Percentiles rank a stretch among this genome's conserved stretches.
phyloP scores from a whole-genome alignment of 805 yeast genomes.

The Myxozyma neglecta region DNA sequence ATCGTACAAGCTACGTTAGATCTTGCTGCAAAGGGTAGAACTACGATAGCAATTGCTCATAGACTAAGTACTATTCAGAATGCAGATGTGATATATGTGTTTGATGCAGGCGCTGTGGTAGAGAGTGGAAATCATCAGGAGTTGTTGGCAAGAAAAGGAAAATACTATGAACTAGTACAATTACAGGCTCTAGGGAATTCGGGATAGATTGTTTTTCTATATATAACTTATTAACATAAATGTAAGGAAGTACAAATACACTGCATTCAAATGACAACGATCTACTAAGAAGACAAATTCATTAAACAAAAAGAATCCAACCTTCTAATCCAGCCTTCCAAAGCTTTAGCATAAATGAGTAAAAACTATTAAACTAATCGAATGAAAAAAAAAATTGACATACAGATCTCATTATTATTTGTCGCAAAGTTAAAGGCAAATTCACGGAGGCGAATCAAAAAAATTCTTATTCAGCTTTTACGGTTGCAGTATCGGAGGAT shows the following conservation, averaged over 20 bases:
- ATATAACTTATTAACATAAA: neutral
- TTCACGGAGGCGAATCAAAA: too few relatives aligned
- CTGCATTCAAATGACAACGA: too few relatives aligned
- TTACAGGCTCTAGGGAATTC: constrained; percentile 37
- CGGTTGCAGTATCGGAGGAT: neutral
- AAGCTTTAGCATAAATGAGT: neutral
- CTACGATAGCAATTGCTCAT: constrained; percentile 74
- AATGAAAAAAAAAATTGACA: neutral
- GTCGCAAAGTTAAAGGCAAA: neutral
- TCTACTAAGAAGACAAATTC: too few relatives aligned
- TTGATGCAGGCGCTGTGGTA: constrained; percentile 54
- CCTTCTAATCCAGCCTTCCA: neutral
- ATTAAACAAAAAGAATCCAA: neutral
- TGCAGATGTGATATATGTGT: constrained; percentile 53
- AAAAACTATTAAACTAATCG: neutral
- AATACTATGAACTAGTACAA: constrained; percentile 44
- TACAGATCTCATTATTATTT: neutral
- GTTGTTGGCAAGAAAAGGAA: constrained; percentile 42
- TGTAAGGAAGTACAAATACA: neutral
- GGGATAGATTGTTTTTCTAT: neutral
- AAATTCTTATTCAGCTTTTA: neutral
- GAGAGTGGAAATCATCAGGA: constrained; percentile 53
- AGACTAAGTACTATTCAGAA: constrained; percentile 60
- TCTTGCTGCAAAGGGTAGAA: constrained; percentile 58
- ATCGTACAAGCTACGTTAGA: constrained; percentile 62